These are phyloP conservation scores for Boletus fagicola DNA, from an alignment of 768 basidiomycete genomes.

Conservation along the genomic window DNA sequence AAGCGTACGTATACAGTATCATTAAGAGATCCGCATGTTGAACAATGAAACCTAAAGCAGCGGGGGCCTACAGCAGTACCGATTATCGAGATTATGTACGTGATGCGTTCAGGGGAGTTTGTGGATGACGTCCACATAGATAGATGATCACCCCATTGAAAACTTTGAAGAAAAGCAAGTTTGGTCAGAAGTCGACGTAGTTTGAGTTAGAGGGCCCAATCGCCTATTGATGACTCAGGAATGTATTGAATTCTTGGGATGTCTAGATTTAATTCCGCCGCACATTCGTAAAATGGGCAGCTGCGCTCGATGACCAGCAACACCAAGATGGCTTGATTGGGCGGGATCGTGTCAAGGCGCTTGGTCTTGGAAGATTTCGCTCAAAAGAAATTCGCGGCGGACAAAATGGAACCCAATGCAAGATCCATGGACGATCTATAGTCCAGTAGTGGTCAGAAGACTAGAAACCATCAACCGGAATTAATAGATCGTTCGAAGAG, in stretches of 20 bases:
- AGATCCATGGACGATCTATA: conserved; percentile 50
- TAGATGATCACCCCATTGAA: conserved; percentile 42
- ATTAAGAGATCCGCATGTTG: conserved; percentile 57
- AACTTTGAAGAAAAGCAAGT: conserved; percentile 56
- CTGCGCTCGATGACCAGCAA: conserved; percentile 46
- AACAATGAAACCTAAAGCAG: conserved; percentile 57
- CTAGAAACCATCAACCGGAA: conserved; percentile 44
- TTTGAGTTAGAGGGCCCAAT: conserved; percentile 42
- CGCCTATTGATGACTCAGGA: conserved; percentile 53
- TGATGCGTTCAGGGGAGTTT: conserved; percentile 53
- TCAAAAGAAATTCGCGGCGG: conserved; percentile 46
- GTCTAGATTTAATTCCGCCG: conserved; percentile 53
- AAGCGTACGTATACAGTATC: conserved; percentile 57
- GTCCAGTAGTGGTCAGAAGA: conserved; percentile 53
- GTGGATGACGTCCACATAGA: conserved; percentile 47
- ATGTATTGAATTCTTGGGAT: conserved; percentile 54
- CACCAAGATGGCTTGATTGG: conserved; percentile 51
- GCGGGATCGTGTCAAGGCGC: conserved; percentile 43
- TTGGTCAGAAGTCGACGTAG: conserved; percentile 45
- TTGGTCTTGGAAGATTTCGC: conserved; percentile 45
- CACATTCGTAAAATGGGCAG: conserved; percentile 58
- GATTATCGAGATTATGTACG: conserved; percentile 60
- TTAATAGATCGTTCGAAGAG: conserved; percentile 63
- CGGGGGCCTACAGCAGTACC: conserved; percentile 54
- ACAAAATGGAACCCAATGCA: conserved; percentile 55